These are phyloP conservation scores for Climacium dendroides DNA, from an alignment of 225 moss, liverwort and hornwort species.

Conservation along the genomic window DNA sequence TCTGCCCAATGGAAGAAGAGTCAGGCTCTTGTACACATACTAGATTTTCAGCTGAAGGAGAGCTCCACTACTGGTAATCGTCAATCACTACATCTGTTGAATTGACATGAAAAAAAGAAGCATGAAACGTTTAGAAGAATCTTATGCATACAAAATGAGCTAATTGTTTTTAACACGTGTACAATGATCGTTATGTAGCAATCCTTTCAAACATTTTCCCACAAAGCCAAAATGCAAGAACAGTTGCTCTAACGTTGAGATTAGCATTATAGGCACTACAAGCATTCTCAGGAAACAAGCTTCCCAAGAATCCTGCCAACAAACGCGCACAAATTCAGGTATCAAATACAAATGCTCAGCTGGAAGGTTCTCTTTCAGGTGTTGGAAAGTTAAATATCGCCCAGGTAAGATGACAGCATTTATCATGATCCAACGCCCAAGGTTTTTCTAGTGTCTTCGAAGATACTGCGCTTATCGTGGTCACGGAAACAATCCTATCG, in stretches of 20 bases:
- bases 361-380: neutral
- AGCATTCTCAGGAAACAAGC: neutral
- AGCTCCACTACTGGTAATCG: neutral
- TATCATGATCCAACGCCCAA: conserved; percentile 53
- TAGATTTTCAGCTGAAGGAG: neutral
- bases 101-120: neutral
- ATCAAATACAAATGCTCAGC: neutral
- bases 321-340: neutral
- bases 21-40: neutral
- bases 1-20: neutral
- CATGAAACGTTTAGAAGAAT: neutral
- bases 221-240: neutral
- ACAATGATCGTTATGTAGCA: neutral
- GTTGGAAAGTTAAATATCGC: neutral
- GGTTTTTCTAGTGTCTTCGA: conserved; percentile 23
- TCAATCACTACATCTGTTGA: neutral
- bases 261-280: neutral
- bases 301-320: neutral
- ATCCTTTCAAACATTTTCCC: neutral
- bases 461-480: conserved; percentile 36
- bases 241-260: neutral
- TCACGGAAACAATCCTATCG: conserved; percentile 52
- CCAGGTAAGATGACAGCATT: conserved; percentile 73
- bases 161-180: neutral
- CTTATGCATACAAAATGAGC: neutral